These are phyloP conservation scores for Bryoerythrophyllum caledonicum DNA, from an alignment of 225 moss, liverwort and hornwort species.

Conservation along the genomic window DNA sequence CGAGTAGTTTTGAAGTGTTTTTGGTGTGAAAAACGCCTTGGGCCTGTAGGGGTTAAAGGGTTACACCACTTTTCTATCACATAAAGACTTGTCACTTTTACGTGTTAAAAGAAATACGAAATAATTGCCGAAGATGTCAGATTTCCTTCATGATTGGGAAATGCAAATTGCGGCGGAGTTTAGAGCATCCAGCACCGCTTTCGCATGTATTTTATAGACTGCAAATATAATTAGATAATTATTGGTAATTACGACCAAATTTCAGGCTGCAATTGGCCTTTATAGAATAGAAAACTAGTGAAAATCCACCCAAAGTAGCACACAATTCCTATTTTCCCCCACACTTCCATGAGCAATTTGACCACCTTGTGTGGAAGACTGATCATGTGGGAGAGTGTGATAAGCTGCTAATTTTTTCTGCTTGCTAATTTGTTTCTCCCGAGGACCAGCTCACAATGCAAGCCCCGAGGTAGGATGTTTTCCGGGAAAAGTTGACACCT, in stretches of 20 bases:
- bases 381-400: neutral
- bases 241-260: neutral
- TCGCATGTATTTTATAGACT: neutral
- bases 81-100: neutral
- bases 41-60: no score
- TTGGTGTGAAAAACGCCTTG: no score
- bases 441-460: constrained; percentile 10
- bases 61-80: no score
- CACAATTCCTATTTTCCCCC: constrained; percentile 10
- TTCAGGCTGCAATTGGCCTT: neutral
- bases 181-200: neutral
- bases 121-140: neutral
- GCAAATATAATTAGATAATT: neutral
- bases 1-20: no score
- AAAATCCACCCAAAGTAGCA: constrained; percentile 6
- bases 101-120: neutral
- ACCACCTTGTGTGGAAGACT: neutral
- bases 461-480: constrained; percentile 7
- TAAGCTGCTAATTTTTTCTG: neutral
- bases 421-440: neutral
- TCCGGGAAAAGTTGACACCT: neutral
- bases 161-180: constrained; percentile 1
- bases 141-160: neutral
- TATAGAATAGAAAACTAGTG: neutral
- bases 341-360: neutral